Conservation (phyloP, 2,329 filamentous ascomycete species). For the Aureobasidium sp. region DNA sequence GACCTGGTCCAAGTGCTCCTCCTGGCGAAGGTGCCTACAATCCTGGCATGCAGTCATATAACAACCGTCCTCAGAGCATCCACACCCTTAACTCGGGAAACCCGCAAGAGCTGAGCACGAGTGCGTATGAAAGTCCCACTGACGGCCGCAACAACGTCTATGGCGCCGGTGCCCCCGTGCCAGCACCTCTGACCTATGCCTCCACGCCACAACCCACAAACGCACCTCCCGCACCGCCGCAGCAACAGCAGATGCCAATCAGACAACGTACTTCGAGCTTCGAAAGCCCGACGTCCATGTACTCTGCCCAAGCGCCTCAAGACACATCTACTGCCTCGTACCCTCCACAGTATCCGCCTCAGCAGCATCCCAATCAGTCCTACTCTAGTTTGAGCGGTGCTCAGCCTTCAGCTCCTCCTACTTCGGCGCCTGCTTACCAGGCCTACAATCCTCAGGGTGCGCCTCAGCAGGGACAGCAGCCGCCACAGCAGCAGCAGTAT, state of each 20-base stretch:
- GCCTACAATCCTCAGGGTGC: slow-evolving; percentile 18
- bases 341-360: slow-evolving; percentile 8
- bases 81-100: slow-evolving; percentile 33
- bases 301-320: slow-evolving; percentile 23
- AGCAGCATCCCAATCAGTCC: slow-evolving; percentile 15
- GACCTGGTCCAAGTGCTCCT: slow-evolving; percentile 20
- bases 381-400: background rate
- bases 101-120: slow-evolving; percentile 43
- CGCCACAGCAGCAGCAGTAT: slow-evolving; percentile 18
- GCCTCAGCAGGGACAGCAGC: slow-evolving; percentile 17
- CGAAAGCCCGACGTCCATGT: slow-evolving; percentile 25
- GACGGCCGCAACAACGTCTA: slow-evolving; percentile 36
- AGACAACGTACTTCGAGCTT: slow-evolving; percentile 25
- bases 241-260: slow-evolving; percentile 16
- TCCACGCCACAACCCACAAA: background rate
- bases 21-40: slow-evolving; percentile 23
- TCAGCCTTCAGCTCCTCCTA: slow-evolving; percentile 17
- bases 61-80: slow-evolving; percentile 33
- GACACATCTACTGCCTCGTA: slow-evolving; percentile 6
- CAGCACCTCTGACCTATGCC: slow-evolving; percentile 11
- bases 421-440: slow-evolving; percentile 19
- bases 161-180: background rate
- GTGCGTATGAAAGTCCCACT: slow-evolving; percentile 41
- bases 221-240: slow-evolving; percentile 16
- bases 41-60: slow-evolving; percentile 19